Conservation (phyloP, 2,329 filamentous ascomycete species). For the Fusarium verticillioides region DNA sequence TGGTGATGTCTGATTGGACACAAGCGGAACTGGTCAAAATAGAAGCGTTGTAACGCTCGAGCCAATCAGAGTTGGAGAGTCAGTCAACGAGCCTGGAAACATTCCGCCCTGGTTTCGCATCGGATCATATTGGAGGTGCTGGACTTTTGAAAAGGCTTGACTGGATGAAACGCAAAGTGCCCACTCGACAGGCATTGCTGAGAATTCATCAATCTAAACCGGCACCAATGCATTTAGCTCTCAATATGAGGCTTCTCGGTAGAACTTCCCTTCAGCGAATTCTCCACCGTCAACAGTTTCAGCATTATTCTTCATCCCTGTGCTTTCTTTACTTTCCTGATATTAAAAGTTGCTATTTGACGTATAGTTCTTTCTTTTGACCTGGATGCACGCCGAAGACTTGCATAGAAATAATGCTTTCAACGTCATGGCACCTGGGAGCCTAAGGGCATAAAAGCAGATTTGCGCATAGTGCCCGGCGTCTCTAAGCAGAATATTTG, state of each 20-base stretch:
- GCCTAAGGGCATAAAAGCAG: accelerated
- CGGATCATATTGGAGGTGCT: background rate
- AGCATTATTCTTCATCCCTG: accelerated
- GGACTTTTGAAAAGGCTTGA: background rate
- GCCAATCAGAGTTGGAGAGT: background rate
- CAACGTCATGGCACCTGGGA: accelerated
- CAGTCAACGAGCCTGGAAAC: background rate
- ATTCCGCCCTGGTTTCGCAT: background rate
- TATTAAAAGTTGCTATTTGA: accelerated
- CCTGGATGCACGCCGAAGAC: accelerated
- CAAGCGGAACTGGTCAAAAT: background rate
- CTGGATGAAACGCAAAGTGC: background rate
- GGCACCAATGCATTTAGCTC: background rate
- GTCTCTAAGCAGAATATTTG: accelerated
- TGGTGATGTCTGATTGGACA: background rate
- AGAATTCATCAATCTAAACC: accelerated
- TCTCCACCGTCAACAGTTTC: accelerated
- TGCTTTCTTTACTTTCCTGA: accelerated
- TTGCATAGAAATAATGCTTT: background rate
- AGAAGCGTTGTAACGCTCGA: too few species aligned
- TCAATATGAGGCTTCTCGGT: accelerated
- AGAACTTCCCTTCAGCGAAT: background rate
- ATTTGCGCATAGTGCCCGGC: accelerated
- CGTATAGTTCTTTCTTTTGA: accelerated
- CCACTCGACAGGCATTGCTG: background rate